Base-by-base conservation (phyloP, 2,329 filamentous ascomycete genomes). In the Hansfordia pulvinata region DNA sequence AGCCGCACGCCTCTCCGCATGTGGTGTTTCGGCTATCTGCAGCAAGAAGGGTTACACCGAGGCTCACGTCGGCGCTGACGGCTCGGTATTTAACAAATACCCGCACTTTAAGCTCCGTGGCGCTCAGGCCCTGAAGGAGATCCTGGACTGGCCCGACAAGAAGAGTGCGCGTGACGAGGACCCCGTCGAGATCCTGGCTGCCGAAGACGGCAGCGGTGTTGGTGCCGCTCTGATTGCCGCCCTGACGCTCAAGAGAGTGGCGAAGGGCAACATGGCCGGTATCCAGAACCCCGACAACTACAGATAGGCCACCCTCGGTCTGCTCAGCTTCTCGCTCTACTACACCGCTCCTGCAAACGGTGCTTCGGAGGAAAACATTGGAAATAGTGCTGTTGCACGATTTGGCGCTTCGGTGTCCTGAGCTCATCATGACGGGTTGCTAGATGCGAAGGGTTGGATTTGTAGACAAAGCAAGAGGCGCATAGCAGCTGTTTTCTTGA, bases 41-140 rank as follows among this genome's bases (percentile, higher is more conserved):
- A 92, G 78, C 60, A 96, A 96, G 76, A 96, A 94, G 70, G 69
- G 72, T 40, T 88, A 86, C 54, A 59, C 79, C 46, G 68, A 70
- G 19, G 93, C 83, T 61, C 90, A 96, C 53, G 90, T 98, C 21
- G 90, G 90, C 43, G 90, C 90, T 27, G 90, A 98, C 49, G 90
- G 90, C 19, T 93, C 83, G 11, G 88, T 98, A 29, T 98, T 98
- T 64, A 94, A 93, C 68, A 96, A 96, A 54, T 98, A 98, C 59
- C 90, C 90, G 9, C 81, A 93, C 58, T 98, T 98, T 71, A 94
- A 94, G 66, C 72, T 76, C 31, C 79, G 90, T 29, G 86, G 88
- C 30, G 88, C 90, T 10, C 67, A 77, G 51, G 90, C 90, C 16
- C 69, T 98, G 28, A 76, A 83, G 29, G 90, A 98, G 63, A 94